phyloP scores from a whole-genome alignment of 352 stramenopile genomes.

The Globisporangium paroecandrum region DNA sequence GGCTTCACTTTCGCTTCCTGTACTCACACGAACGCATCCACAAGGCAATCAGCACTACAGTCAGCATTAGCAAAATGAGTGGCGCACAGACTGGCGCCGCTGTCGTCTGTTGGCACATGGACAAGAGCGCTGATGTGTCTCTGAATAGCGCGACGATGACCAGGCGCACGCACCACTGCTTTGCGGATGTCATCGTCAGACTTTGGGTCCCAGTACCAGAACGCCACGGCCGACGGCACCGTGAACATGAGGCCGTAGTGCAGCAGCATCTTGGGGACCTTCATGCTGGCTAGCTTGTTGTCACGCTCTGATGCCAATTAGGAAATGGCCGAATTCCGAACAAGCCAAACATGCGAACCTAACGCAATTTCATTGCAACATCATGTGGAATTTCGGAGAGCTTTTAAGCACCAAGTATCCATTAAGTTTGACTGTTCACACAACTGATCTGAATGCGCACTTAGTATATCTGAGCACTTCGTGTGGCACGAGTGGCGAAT shows the following conservation, averaged over 20 bases:
- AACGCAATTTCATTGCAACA: neutral
- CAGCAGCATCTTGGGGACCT: constrained; percentile 81
- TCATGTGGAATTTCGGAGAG: neutral
- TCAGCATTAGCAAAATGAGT: neutral
- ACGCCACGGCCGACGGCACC: constrained; percentile 60
- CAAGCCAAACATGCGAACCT: neutral
- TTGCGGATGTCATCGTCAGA: constrained; percentile 74
- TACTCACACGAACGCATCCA: neutral
- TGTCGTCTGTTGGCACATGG: no score
- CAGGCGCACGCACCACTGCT: constrained; percentile 53
- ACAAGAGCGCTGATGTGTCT: neutral
- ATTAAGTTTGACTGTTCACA: neutral
- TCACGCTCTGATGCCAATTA: no score
- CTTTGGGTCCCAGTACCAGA: constrained; percentile 69
- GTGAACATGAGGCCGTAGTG: constrained; percentile 76
- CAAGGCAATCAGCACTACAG: neutral
- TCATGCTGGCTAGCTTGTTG: constrained; percentile 34
- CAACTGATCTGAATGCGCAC: neutral
- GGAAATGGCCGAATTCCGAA: neutral
- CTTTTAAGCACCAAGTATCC: neutral
- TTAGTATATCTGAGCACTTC: neutral
- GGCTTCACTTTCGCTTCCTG: constrained; percentile 71
- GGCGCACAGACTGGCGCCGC: neutral
- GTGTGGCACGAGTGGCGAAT: neutral
- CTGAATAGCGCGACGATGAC: neutral